Conservation (phyloP, 2,329 filamentous ascomycete species). For the Aspergillus proliferans region DNA sequence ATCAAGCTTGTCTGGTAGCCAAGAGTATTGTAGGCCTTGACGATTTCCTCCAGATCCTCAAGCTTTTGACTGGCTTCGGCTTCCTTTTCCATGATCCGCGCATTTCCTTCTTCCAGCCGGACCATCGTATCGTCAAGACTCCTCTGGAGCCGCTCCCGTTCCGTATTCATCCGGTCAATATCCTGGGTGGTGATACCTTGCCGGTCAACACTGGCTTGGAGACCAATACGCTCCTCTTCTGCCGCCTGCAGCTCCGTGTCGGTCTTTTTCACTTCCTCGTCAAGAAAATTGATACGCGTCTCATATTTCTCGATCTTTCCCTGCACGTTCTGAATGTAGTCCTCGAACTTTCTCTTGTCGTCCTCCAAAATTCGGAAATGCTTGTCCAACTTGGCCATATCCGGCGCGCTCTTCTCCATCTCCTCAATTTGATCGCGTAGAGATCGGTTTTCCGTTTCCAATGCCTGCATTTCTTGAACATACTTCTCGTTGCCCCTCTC, state of each 20-base stretch:
- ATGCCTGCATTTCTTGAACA: slow-evolving; percentile 70
- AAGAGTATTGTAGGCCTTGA: slow-evolving; percentile 87
- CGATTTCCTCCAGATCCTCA: slow-evolving; percentile 83
- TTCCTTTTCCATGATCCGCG: slow-evolving; percentile 77
- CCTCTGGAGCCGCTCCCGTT: slow-evolving; percentile 87
- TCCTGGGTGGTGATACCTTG: slow-evolving; percentile 96
- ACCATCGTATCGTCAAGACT: slow-evolving; percentile 70
- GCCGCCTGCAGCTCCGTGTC: slow-evolving; percentile 68
- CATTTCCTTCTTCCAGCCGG: slow-evolving; percentile 79
- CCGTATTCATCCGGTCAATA: slow-evolving; percentile 97
- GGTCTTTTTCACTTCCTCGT: slow-evolving; percentile 77
- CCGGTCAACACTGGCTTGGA: slow-evolving; percentile 83
- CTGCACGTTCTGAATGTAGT: slow-evolving; percentile 80
- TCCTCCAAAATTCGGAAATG: slow-evolving; percentile 91
- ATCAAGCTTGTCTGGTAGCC: slow-evolving; percentile 93
- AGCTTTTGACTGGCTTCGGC: slow-evolving; percentile 77
- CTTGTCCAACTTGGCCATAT: slow-evolving; percentile 76
- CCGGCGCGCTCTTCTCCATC: slow-evolving; percentile 76
- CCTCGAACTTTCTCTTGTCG: slow-evolving; percentile 90
- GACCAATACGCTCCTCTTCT: slow-evolving; percentile 69
- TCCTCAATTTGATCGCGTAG: slow-evolving; percentile 83
- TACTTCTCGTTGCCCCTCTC: slow-evolving; percentile 79
- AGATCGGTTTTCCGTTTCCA: slow-evolving; percentile 79
- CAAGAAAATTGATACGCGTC: slow-evolving; percentile 69
- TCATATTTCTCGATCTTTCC: slow-evolving; percentile 87